Evolutionary conservation across 495 filamentous ascomycete species (phyloP).

Genomic region (Hypoxylon fragiforme): DNA sequence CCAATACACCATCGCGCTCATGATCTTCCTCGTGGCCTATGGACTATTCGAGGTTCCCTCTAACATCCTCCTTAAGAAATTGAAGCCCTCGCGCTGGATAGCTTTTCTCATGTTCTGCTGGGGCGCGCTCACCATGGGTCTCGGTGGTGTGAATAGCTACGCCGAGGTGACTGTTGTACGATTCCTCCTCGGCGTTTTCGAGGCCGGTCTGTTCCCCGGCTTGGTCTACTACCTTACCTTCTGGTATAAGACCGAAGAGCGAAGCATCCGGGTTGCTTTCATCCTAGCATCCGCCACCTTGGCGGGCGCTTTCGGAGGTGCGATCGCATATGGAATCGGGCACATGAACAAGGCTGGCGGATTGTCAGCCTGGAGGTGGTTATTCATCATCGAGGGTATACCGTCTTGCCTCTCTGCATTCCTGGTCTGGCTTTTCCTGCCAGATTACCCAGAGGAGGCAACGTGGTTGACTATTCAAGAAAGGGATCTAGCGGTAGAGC

Average conservation of each 20-base stretch:
- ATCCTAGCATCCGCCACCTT: conserved; percentile 82
- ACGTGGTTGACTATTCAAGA: conserved; percentile 68
- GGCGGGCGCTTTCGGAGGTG: conserved; percentile 77
- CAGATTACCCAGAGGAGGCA: conserved; percentile 77
- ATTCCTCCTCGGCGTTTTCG: conserved; percentile 58
- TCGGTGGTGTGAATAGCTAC: conserved; percentile 55
- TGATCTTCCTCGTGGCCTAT: conserved; percentile 53
- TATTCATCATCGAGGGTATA: conserved; percentile 74
- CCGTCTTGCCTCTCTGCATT: conserved; percentile 62
- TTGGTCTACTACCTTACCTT: conserved; percentile 83
- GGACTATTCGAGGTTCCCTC: conserved; percentile 57
- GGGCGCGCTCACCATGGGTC: conserved; percentile 57
- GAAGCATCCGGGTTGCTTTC: conserved; percentile 62
- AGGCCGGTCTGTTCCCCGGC: conserved; percentile 73
- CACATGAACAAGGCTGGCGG: conserved; percentile 70
- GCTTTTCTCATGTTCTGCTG: conserved; percentile 62
- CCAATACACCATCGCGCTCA: conserved; percentile 70
- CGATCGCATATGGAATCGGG: conserved; percentile 69
- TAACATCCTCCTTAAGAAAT: conserved; percentile 74
- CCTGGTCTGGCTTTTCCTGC: conserved; percentile 70
- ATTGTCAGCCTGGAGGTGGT: conserved; percentile 74
- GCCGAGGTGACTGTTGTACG: conserved; percentile 54
- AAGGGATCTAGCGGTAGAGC: conserved; percentile 63
- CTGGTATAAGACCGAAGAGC: conserved; percentile 63
- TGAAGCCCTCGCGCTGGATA: conserved; percentile 57